These are phyloP conservation scores for Pichia sp. DNA, from an alignment of 1,139 yeast species.

Conservation along the genomic window DNA sequence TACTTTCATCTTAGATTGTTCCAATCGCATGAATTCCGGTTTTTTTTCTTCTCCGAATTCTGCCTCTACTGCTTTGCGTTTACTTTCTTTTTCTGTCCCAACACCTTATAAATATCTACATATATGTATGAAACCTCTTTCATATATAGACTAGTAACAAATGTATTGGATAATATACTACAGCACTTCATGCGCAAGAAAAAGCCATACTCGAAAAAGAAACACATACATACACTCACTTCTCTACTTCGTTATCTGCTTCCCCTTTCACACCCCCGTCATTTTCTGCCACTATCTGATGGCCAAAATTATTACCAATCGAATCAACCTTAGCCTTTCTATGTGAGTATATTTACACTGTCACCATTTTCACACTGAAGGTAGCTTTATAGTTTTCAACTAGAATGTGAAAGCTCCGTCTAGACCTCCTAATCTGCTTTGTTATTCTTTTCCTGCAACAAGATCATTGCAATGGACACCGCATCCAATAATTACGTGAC, in stretches of 20 bases:
- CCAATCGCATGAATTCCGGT: background rate
- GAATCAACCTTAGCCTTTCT: background rate
- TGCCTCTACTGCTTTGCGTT: background rate
- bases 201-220: background rate
- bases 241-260: background rate
- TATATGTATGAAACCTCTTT: background rate
- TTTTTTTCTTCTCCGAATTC: background rate
- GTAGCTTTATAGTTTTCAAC: background rate
- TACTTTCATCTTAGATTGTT: background rate
- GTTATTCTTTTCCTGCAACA: background rate
- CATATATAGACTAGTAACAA: background rate
- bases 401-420: too few relatives aligned
- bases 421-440: too few relatives aligned
- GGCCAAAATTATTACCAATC: background rate
- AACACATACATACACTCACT: background rate
- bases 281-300: background rate
- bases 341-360: background rate
- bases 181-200: background rate
- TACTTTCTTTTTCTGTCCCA: conserved; percentile 1
- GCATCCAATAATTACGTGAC: background rate
- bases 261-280: background rate
- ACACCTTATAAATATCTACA: background rate
- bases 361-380: background rate
- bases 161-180: background rate
- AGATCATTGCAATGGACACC: background rate